These are phyloP conservation scores for Penicillium sp. DNA, from an alignment of 2,329 filamentous ascomycete genomes.

Conservation along the genomic window DNA sequence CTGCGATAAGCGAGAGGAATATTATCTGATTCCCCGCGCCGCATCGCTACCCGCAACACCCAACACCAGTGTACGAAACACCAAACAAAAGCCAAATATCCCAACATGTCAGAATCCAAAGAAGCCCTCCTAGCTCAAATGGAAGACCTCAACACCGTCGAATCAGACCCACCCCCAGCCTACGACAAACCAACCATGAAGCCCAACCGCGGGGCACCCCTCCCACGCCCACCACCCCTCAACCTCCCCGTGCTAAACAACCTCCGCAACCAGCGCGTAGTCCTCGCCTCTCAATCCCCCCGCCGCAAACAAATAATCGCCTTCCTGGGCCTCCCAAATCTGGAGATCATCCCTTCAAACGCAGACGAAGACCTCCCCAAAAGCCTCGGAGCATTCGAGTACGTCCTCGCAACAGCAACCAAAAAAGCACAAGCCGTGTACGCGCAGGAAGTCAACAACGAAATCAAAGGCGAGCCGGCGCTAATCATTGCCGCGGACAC, in stretches of 20 bases:
- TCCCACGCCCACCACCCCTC: slow-evolving; percentile 57
- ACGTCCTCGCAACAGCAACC: slow-evolving; percentile 82
- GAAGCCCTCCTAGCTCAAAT: slow-evolving; percentile 23
- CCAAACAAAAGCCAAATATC: not conserved
- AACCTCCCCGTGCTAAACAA: slow-evolving; percentile 75
- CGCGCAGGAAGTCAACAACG: slow-evolving; percentile 56
- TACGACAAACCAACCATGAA: slow-evolving; percentile 30
- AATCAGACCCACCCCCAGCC: slow-evolving; percentile 35
- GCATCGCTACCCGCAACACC: not conserved
- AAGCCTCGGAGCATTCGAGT: slow-evolving; percentile 76
- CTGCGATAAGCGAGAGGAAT: not conserved
- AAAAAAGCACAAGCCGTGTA: slow-evolving; percentile 80
- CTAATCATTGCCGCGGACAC: slow-evolving; percentile 91
- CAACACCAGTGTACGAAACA: not conserved
- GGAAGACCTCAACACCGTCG: slow-evolving; percentile 5
- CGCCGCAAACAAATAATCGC: slow-evolving; percentile 76
- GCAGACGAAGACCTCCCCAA: slow-evolving; percentile 86
- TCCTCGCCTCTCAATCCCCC: slow-evolving; percentile 88
- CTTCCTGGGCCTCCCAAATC: slow-evolving; percentile 73
- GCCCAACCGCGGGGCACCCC: slow-evolving; percentile 23
- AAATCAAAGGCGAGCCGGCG: slow-evolving; percentile 65
- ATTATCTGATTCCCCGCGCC: not conserved
- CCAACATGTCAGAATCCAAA: slow-evolving; percentile 34
- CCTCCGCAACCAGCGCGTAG: slow-evolving; percentile 75
- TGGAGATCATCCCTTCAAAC: slow-evolving; percentile 81